These are phyloP conservation scores for Daedalea quercina DNA, from an alignment of 768 basidiomycete species.

Conservation along the genomic window DNA sequence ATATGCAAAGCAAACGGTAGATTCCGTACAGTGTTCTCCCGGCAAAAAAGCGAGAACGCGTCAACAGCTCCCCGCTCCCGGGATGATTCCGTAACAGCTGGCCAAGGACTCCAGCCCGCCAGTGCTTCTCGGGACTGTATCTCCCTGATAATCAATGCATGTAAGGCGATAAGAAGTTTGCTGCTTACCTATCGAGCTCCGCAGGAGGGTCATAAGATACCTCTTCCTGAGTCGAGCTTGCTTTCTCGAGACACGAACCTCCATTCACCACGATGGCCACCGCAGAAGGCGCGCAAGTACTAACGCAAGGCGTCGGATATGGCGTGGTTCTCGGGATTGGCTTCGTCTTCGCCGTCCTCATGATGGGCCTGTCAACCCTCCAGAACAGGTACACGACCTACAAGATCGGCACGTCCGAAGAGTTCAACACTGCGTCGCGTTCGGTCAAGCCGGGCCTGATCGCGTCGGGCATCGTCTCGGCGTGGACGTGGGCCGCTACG, in stretches of 20 bases:
- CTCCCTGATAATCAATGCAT: background rate
- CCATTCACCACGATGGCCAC: background rate
- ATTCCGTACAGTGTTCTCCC: no score
- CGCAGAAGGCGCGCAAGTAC: conserved; percentile 4
- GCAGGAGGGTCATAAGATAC: no score
- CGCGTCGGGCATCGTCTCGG: conserved; percentile 18
- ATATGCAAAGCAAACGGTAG: no score
- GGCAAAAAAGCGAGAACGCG: no score
- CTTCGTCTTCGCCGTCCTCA: conserved; percentile 22
- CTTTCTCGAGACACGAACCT: background rate
- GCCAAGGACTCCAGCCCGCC: background rate
- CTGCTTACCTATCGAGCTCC: background rate
- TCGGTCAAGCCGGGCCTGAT: conserved; percentile 13
- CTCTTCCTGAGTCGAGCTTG: background rate
- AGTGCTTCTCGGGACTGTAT: background rate
- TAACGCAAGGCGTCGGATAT: conserved; percentile 23
- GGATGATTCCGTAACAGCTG: background rate
- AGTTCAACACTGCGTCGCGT: conserved; percentile 24
- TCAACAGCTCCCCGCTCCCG: background rate
- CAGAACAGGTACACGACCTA: conserved; percentile 23
- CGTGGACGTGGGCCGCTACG: conserved; percentile 27
- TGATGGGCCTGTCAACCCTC: conserved; percentile 22
- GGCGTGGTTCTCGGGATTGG: conserved; percentile 26
- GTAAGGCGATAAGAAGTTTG: background rate
- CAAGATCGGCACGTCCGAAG: conserved; percentile 20